Evolutionary conservation across 306 rosid species (phyloP).

Genomic region (Fragaria nilgerrensis): DNA sequence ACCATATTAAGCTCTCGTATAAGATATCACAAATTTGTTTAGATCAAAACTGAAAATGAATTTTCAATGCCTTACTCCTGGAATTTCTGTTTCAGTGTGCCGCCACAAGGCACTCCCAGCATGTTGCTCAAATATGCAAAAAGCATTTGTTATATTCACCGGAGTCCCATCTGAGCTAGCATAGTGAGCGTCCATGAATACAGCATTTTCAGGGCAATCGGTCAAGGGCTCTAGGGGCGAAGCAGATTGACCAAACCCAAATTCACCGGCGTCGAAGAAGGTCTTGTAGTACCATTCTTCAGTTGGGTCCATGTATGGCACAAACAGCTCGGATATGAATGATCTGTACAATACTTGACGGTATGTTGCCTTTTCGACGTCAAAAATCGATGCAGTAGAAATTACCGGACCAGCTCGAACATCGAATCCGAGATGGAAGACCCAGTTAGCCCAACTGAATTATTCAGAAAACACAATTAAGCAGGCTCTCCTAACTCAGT

Average conservation of each 20-base stretch:
- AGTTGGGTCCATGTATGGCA: constrained; percentile 67
- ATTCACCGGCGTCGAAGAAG: constrained; percentile 54
- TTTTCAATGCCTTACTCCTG: constrained; percentile 14
- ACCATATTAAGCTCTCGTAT: background rate
- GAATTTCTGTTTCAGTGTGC: constrained; percentile 42
- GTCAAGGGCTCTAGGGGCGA: constrained; percentile 38
- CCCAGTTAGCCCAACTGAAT: constrained; percentile 61
- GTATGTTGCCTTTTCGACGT: constrained; percentile 33
- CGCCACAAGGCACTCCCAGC: constrained; percentile 68
- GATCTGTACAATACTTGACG: constrained; percentile 57
- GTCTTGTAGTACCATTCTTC: constrained; percentile 57
- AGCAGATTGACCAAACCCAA: constrained; percentile 49
- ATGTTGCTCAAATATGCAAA: constrained; percentile 59
- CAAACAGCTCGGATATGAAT: constrained; percentile 51
- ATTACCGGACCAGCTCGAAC: constrained; percentile 50
- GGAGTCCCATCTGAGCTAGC: constrained; percentile 40
- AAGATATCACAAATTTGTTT: no score
- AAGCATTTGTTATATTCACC: constrained; percentile 42
- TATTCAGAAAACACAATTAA: no score
- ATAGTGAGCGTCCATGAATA: constrained; percentile 46
- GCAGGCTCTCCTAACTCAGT: no score
- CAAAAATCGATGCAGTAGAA: constrained; percentile 58
- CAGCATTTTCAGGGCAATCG: constrained; percentile 63
- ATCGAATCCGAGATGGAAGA: constrained; percentile 40
- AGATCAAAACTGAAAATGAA: background rate